Conservation (phyloP, 345 rosid genomes). For the Bruguiera gymnorhiza region DNA sequence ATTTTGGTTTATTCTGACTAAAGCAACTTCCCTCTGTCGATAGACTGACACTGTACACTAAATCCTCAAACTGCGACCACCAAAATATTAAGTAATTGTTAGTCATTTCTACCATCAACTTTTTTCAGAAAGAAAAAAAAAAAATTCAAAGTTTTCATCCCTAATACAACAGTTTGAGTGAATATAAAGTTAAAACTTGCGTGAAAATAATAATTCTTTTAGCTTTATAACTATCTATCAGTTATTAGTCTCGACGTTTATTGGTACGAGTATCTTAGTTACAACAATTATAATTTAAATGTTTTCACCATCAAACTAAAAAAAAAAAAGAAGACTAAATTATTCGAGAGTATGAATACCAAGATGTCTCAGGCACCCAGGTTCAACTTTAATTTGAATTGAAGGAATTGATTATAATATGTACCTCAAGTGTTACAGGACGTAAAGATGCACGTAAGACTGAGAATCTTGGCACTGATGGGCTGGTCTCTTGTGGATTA, state of each 20-base stretch:
- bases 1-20: constrained; percentile 43
- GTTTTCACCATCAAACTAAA: too few species aligned
- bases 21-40: constrained; percentile 32
- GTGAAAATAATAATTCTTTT: too few species aligned
- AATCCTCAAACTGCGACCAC: constrained; percentile 70
- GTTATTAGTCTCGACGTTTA: too few species aligned
- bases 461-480: constrained; percentile 32
- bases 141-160: not conserved
- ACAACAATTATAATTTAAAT: too few species aligned
- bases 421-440: constrained; percentile 74
- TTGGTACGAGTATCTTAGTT: too few species aligned
- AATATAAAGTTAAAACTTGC: too few species aligned
- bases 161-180: not conserved
- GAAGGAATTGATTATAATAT: not conserved
- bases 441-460: constrained; percentile 48
- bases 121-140: not conserved
- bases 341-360: too few species aligned
- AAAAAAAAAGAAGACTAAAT: too few species aligned
- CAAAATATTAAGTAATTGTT: too few species aligned
- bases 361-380: too few species aligned
- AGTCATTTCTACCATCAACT: too few species aligned
- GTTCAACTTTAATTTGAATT: not conserved
- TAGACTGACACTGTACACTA: constrained; percentile 47
- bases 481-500: constrained; percentile 18
- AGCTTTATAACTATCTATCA: too few species aligned